phyloP scores from a whole-genome alignment of 139 green algal genomes.

The Axilococcus clingmanii region DNA sequence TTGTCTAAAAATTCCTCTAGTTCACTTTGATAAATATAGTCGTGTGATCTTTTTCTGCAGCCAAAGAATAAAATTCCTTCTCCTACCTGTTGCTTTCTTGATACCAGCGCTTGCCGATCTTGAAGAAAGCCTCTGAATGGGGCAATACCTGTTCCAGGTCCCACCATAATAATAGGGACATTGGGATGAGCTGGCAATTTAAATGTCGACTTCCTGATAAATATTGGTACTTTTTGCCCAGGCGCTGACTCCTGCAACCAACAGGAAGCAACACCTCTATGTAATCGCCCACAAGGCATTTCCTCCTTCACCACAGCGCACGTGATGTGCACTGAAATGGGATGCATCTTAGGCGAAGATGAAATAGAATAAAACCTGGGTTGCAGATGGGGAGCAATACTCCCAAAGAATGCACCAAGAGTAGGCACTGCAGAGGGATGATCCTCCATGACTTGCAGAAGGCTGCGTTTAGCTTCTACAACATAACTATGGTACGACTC shows the following conservation, averaged over 20 bases:
- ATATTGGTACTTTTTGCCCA: slow-evolving; percentile 47
- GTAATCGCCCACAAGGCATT: slow-evolving; percentile 58
- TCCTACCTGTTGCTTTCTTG: slow-evolving; percentile 35
- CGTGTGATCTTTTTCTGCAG: slow-evolving; percentile 57
- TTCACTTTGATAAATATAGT: slow-evolving; percentile 85
- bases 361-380: slow-evolving; percentile 86
- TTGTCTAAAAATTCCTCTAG: slow-evolving; percentile 33
- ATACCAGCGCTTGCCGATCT: slow-evolving; percentile 46
- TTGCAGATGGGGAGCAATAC: slow-evolving; percentile 69
- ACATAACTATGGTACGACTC: slow-evolving; percentile 56
- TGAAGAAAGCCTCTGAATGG: slow-evolving; percentile 97
- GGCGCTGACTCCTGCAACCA: slow-evolving; percentile 30
- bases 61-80: slow-evolving; percentile 80
- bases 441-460: slow-evolving; percentile 73
- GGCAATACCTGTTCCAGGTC: slow-evolving; percentile 90
- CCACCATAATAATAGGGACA: slow-evolving; percentile 88
- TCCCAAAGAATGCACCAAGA: slow-evolving; percentile 81
- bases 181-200: slow-evolving; percentile 58
- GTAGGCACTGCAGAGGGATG: slow-evolving; percentile 69
- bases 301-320: slow-evolving; percentile 63
- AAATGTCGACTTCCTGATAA: slow-evolving; percentile 81
- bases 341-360: slow-evolving; percentile 48
- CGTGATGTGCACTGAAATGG: slow-evolving; percentile 66
- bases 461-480: slow-evolving; percentile 21
- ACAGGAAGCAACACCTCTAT: slow-evolving; percentile 60